phyloP scores from a whole-genome alignment of 129 eudicot genomes.

The Ambrosia trifida region DNA sequence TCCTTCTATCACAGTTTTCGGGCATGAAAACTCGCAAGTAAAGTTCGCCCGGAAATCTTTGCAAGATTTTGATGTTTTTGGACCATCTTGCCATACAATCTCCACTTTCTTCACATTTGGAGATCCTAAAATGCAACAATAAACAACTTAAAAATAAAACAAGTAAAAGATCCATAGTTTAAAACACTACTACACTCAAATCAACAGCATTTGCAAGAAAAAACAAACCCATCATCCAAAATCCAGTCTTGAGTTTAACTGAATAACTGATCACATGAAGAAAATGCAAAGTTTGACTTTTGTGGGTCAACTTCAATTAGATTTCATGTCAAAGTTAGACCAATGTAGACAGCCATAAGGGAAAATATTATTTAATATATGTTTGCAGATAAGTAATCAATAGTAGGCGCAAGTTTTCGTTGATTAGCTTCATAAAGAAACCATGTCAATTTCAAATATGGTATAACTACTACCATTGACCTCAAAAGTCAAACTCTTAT shows the following conservation, averaged over 20 bases:
- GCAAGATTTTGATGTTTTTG: conserved; percentile 35
- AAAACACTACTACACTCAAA: not conserved
- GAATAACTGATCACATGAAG: no score
- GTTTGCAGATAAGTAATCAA: not conserved
- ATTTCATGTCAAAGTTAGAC: not conserved
- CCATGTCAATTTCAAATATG: not conserved
- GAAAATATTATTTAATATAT: not conserved
- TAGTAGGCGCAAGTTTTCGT: not conserved
- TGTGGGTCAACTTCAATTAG: no score
- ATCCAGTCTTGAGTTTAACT: not conserved
- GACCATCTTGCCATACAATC: conserved; percentile 65
- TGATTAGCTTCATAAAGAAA: not conserved
- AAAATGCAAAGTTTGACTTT: no score
- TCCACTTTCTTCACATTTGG: conserved; percentile 22
- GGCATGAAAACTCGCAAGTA: conserved; percentile 76
- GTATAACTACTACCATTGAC: not conserved
- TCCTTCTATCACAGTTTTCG: conserved; percentile 46
- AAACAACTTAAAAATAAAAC: not conserved
- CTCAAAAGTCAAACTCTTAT: conserved; percentile 14
- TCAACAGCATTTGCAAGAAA: not conserved
- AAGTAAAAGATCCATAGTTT: not conserved
- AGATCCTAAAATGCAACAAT: conserved; percentile 21
- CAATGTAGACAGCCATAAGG: not conserved
- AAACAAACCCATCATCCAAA: not conserved
- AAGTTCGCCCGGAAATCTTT: conserved; percentile 56